Evolutionary conservation across 495 filamentous ascomycete species (phyloP).

Genomic region (Talaromyces adpressus): DNA sequence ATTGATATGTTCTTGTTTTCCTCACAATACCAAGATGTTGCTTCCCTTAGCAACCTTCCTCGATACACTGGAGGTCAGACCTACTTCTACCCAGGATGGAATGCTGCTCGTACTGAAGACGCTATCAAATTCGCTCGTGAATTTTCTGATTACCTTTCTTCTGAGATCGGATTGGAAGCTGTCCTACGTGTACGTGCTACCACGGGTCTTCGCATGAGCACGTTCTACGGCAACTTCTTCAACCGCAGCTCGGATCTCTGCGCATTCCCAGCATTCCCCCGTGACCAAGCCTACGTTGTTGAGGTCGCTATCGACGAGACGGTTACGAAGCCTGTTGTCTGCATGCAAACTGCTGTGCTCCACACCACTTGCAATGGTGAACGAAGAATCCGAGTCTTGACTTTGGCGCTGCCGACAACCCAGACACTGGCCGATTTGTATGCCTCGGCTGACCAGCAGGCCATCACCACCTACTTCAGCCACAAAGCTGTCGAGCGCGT

Average conservation of each 20-base stretch:
- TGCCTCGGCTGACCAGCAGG: slow-evolving; percentile 88
- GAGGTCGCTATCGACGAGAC: slow-evolving; percentile 97
- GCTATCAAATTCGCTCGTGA: slow-evolving; percentile 96
- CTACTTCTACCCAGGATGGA: slow-evolving; percentile 98
- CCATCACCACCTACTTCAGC: slow-evolving; percentile 88
- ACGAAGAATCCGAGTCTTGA: slow-evolving; percentile 89
- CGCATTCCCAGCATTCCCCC: slow-evolving; percentile 94
- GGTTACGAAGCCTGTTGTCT: slow-evolving; percentile 86
- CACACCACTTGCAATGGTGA: slow-evolving; percentile 98
- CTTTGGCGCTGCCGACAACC: slow-evolving; percentile 86
- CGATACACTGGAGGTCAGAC: slow-evolving; percentile 97
- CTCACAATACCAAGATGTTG: slow-evolving; percentile 94
- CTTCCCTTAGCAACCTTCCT: slow-evolving; percentile 87
- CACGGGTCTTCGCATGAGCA: slow-evolving; percentile 90
- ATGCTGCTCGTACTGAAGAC: slow-evolving; percentile 84
- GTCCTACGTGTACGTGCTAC: slow-evolving; percentile 93
- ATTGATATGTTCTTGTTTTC: slow-evolving; percentile 99
- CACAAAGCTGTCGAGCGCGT: slow-evolving; percentile 96
- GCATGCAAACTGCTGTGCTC: slow-evolving; percentile 91
- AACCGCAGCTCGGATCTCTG: slow-evolving; percentile 95
- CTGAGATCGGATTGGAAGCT: slow-evolving; percentile 93
- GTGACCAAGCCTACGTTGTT: slow-evolving; percentile 97
- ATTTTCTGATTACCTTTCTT: slow-evolving; percentile 91
- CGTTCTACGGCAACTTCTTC: slow-evolving; percentile 99
- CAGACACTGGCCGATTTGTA: slow-evolving; percentile 85